Percentiles rank a stretch among this genome's conserved stretches.
These are phyloP conservation scores for Lasiosphaeria ovina DNA, from an alignment of 495 filamentous ascomycete genomes.

Conservation along the genomic window DNA sequence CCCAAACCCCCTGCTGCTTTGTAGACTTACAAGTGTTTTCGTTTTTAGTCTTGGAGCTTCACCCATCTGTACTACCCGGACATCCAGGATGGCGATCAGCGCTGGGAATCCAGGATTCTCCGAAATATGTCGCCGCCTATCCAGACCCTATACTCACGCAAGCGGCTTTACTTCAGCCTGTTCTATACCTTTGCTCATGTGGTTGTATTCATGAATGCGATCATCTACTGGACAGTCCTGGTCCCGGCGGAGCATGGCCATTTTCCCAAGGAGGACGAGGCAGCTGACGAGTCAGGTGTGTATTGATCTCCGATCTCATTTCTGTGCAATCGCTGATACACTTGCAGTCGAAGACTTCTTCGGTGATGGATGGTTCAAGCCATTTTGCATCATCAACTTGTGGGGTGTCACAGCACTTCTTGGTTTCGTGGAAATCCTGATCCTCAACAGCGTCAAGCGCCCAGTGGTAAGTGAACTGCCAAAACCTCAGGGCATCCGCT, in stretches of 20 bases:
- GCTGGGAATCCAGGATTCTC: conserved; percentile 25
- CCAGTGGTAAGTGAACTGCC: conserved; percentile 36
- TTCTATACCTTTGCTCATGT: conserved; percentile 48
- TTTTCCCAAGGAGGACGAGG: conserved; percentile 17
- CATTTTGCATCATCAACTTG: conserved; percentile 47
- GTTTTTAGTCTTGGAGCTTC: conserved; percentile 41
- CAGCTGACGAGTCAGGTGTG: neutral
- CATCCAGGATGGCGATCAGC: conserved; percentile 28
- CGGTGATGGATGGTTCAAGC: conserved; percentile 34
- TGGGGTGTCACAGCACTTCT: conserved; percentile 41
- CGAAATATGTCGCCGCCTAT: conserved; percentile 39
- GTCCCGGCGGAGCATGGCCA: conserved; percentile 38
- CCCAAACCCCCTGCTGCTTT: neutral
- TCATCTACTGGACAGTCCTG: conserved; percentile 48
- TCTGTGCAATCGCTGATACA: neutral
- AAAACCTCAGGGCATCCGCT: neutral
- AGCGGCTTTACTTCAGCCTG: conserved; percentile 46
- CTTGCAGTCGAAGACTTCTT: conserved; percentile 25
- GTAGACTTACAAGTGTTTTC: neutral
- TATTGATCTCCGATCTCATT: neutral
- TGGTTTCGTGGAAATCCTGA: conserved; percentile 44
- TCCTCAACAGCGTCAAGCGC: conserved; percentile 50
- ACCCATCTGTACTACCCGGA: conserved; percentile 48
- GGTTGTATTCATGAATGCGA: conserved; percentile 43
- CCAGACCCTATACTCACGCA: conserved; percentile 30